Percentiles rank a stretch among this genome's conserved stretches.
phyloP scores from a whole-genome alignment of 1,284 basidiomycete genomes.

The Agaricales sp. region DNA sequence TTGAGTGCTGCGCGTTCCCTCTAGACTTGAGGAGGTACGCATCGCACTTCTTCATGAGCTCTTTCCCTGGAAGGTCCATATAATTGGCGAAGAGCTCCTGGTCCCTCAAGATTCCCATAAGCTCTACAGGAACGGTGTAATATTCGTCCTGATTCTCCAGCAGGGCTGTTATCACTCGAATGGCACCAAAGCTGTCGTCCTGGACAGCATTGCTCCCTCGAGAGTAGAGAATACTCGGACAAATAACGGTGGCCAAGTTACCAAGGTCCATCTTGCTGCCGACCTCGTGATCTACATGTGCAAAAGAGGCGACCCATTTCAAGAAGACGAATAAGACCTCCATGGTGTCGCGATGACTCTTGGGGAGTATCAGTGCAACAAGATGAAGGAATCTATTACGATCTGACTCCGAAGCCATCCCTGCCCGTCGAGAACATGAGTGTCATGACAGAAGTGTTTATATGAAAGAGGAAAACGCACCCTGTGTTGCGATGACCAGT shows the following conservation, averaged over 20 bases:
- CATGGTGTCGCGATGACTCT: conserved; percentile 92
- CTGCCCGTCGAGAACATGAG: conserved; percentile 30
- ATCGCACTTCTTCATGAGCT: conserved; percentile 85
- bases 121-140: conserved; percentile 82
- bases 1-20: conserved; percentile 23
- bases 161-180: conserved; percentile 75
- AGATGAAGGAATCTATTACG: conserved; percentile 82
- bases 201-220: conserved; percentile 80
- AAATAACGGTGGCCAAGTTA: conserved; percentile 97
- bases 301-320: conserved; percentile 99
- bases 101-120: conserved; percentile 73
- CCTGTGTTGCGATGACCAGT: conserved; percentile 81
- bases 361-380: conserved; percentile 81
- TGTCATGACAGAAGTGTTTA: conserved; percentile 5
- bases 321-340: conserved; percentile 98
- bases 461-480: conserved; percentile 45
- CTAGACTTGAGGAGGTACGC: conserved; percentile 47
- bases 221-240: conserved; percentile 89
- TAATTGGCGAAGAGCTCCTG: conserved; percentile 79
- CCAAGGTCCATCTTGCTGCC: conserved; percentile 97
- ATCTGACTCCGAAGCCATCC: conserved; percentile 67
- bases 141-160: conserved; percentile 94
- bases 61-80: conserved; percentile 78
- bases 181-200: conserved; percentile 91
- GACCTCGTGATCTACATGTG: conserved; percentile 96